Base-by-base conservation (phyloP, 495 filamentous ascomycete species). In the Parmelia sp. region DNA sequence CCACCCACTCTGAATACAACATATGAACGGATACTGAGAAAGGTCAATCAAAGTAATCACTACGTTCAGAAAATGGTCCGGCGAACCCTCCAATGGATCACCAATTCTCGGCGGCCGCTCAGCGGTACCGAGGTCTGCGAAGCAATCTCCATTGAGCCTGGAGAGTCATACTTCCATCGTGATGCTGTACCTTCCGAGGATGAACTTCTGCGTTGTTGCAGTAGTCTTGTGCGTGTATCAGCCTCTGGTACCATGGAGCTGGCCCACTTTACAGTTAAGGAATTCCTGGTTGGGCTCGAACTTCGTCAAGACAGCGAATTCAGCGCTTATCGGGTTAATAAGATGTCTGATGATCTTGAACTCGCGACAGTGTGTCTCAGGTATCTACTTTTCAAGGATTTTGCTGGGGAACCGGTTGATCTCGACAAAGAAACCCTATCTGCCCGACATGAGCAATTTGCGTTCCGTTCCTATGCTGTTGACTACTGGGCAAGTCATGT, bases 21-120 rank as follows among this genome's bases (percentile, higher is more conserved):
- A 8, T 79, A 78, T 57, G 63, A 71, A 42, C 74, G 76, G 37
- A 78, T 77, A 14, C 69, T 77, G 0, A 40, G 69, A 35, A 62
- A 70, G 31, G 69, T 77, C 23, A 68, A 69, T 49, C 29, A 45
- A 17, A 70, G 70, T 37, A 58, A 58, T 57, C 51, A 62, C 36
- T 59, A 66, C 15, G 45, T n/a, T 33, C 60, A 63, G 40, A 53
- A 27, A 25, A 45, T 76, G 36, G 72, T 72, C 10, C 64, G 69
- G 37, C 66, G 58, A 14, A 55, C 64, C 29, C 69, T 77, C 10
- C 65, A 69, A 10, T 71, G 71, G 66, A n/a, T 25, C 23, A 36
- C 7, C 62, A 70, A 17, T 65, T 71, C 11, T 55, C 53, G 1
- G 23, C 23, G 0, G 27, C 31, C 2, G 21, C 25, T 37, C 5